Conservation (phyloP, 257 asterid species). For the Fraxinus americana region DNA sequence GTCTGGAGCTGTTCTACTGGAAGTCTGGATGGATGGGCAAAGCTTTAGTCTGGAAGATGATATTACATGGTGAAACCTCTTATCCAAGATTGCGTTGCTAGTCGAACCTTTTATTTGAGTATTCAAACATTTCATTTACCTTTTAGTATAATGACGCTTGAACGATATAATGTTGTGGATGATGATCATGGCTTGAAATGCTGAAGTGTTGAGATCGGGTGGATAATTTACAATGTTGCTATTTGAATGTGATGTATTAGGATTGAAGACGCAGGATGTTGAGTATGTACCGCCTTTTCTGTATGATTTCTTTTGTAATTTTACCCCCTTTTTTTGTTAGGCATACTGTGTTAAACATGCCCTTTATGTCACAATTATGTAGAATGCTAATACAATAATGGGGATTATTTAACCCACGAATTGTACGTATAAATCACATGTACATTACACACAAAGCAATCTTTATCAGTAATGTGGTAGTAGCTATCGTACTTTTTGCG, state of each 20-base stretch:
- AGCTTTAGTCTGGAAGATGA: constrained; percentile 37
- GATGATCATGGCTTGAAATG: constrained; percentile 40
- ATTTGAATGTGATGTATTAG: constrained; percentile 53
- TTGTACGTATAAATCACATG: constrained; percentile 25
- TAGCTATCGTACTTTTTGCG: too few relatives aligned
- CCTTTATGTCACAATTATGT: constrained; percentile 35
- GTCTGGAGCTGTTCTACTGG: constrained; percentile 43
- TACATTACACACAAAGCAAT: background rate
- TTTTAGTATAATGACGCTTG: constrained; percentile 39
- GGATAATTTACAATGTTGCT: constrained; percentile 40
- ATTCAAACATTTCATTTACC: constrained; percentile 38
- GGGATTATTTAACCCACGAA: constrained; percentile 20
- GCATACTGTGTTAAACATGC: constrained; percentile 38
- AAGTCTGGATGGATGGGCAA: constrained; percentile 33
- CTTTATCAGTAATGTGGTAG: background rate
- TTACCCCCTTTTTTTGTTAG: constrained; percentile 39
- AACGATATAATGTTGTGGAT: constrained; percentile 43
- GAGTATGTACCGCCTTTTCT: constrained; percentile 35
- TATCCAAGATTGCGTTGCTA: constrained; percentile 35
- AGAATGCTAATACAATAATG: constrained; percentile 30
- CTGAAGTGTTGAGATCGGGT: constrained; percentile 46
- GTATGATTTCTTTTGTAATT: constrained; percentile 38
- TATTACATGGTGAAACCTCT: constrained; percentile 42
- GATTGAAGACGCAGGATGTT: constrained; percentile 41
- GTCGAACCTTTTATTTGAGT: constrained; percentile 42